phyloP scores from a whole-genome alignment of 225 moss, liverwort and hornwort genomes.

The Antitrichia curtipendula region DNA sequence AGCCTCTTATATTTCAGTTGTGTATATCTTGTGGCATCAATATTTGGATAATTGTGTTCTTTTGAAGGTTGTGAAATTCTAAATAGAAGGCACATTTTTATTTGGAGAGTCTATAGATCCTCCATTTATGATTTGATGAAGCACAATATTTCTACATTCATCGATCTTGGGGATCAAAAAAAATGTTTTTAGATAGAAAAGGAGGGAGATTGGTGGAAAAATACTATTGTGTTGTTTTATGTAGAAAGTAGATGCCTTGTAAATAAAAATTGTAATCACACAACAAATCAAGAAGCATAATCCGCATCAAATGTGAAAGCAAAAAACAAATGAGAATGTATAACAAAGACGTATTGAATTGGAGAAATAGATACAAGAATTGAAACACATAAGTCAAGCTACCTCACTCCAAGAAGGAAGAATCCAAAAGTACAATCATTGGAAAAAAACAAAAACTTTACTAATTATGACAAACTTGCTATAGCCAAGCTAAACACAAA shows the following conservation, averaged over 20 bases:
- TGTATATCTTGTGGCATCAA: neutral
- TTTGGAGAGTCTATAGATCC: fast-evolving
- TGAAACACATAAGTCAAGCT: fast-evolving
- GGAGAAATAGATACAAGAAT: neutral
- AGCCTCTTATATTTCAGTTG: neutral
- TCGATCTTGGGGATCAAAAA: neutral
- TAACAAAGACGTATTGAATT: fast-evolving
- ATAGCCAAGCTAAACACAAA: neutral
- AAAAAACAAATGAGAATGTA: neutral
- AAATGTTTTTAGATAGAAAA: too few relatives aligned
- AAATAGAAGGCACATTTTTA: neutral
- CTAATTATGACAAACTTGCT: neutral
- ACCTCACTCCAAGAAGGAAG: fast-evolving
- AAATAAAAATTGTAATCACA: neutral
- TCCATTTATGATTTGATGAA: neutral
- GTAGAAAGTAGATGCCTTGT: fast-evolving
- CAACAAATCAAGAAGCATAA: neutral
- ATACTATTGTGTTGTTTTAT: too few relatives aligned
- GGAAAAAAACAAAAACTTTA: too few relatives aligned
- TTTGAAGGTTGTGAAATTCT: neutral
- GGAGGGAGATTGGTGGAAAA: fast-evolving
- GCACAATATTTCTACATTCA: neutral
- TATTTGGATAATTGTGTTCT: neutral
- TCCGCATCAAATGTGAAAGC: neutral
- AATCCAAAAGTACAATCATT: neutral